These are phyloP conservation scores for Tilletiaria anomala DNA, from an alignment of 1,284 basidiomycete genomes.

Conservation along the genomic window DNA sequence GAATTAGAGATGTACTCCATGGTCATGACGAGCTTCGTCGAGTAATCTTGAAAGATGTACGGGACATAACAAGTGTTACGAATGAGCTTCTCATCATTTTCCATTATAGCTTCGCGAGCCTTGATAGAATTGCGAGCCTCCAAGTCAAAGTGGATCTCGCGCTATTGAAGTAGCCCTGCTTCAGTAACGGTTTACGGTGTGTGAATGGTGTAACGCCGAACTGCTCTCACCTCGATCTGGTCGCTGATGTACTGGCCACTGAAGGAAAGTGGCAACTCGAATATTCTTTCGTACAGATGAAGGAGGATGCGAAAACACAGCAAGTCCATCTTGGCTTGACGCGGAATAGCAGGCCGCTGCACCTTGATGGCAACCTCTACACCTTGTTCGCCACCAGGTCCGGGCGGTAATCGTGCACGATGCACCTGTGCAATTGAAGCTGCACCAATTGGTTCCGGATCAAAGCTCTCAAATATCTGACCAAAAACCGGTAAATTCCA, in stretches of 20 bases:
- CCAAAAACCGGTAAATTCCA: too few relatives aligned
- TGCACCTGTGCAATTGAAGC: conserved; percentile 33
- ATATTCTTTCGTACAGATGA: conserved; percentile 22
- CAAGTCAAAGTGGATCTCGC: conserved; percentile 21
- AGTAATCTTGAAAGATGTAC: conserved; percentile 13
- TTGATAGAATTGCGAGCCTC: conserved; percentile 19
- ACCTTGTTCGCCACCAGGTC: not conserved
- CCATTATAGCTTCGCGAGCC: conserved; percentile 17
- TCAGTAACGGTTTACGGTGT: too few relatives aligned
- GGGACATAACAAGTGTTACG: conserved; percentile 27
- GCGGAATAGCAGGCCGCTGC: conserved; percentile 24
- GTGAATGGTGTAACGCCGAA: too few relatives aligned
- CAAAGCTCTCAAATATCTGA: too few relatives aligned
- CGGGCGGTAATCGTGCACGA: not conserved
- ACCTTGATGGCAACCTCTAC: conserved; percentile 28
- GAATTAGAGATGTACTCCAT: conserved; percentile 29
- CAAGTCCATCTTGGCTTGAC: conserved; percentile 27
- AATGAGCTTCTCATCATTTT: conserved; percentile 14
- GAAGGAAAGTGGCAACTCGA: conserved; percentile 24
- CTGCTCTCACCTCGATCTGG: conserved; percentile 17
- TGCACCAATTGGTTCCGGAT: conserved; percentile 20
- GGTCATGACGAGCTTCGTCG: conserved; percentile 16
- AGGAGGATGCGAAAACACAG: conserved; percentile 23
- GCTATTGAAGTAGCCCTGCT: too few relatives aligned
- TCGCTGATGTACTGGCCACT: conserved; percentile 23